Evolutionary conservation across 164 flowering plant genomes (phyloP), one percentile per base, ranked within the genome.

Genomic region (Protea cynaroides): DNA sequence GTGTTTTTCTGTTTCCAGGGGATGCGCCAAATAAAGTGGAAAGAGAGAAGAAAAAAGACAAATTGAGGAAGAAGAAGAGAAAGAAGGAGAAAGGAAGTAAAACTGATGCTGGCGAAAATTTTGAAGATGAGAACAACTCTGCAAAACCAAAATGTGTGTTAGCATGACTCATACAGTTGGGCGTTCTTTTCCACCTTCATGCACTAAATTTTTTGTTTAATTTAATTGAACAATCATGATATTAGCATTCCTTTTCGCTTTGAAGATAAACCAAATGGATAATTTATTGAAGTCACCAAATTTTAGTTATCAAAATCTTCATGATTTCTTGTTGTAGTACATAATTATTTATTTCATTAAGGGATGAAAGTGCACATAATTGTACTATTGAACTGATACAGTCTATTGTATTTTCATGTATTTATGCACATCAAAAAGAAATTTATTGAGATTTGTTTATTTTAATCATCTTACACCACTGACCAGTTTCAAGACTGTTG

Each of bases 61-160:
- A 71, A 66, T 54, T 64, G 25, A 25, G 25, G 34, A 61, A 25
- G 68, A 65, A 58, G 75, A 72, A 68, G 50, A 71, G 65, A 54
- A 73, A 59, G 38, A 53, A 22, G 57, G 62, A 29, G 57, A 54
- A 62, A 15, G 54, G 54, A 56, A 54, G 21, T 56, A 51, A 37
- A 46, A 52, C 25, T 50, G 14, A 8, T 15, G 37, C 57, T 63
- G 66, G 23, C 17, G 51, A 68, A 19, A 51, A 44, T 59, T 24
- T 14, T 36, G 65, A 59, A 24, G 65, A 22, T 8, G 66, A 59
- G 40, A 63, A 72, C 50, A 57, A 21, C 22, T 53, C 38, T 40
- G 50, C 64, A 6, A 37, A 68, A 36, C 40, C 25, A 47, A 65
- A 74, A 72, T 72, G 81, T 78, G 38, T 29, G 65, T n/a, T 58